Evolutionary conservation across 352 stramenopile genomes (phyloP), one percentile per base, ranked within the genome.

Genomic region (Peronospora destructor): DNA sequence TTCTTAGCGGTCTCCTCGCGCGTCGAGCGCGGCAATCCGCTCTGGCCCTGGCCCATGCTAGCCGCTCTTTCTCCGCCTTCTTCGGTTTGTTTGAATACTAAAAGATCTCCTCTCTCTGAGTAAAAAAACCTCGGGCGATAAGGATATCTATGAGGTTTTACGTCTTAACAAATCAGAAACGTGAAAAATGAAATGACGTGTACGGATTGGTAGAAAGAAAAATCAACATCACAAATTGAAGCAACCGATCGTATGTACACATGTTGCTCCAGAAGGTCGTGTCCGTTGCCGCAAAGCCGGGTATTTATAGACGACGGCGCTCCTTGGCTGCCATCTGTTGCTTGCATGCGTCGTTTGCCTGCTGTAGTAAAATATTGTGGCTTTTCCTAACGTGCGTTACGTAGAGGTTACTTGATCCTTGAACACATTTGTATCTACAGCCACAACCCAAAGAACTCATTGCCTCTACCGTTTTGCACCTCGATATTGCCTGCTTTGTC

Each of bases 1-100:
- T 93, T 92, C 71, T 94, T 88, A 43, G 88, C 68, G 32, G 76
- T 76, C 48, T 87, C 82, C 21, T 91, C 81, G 42, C 75, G 76
- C 64, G 76, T 77, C 63, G 87, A 75, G 46, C 76, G 78, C 60
- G 79, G 81, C 47, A 92, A 63, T 38, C 81, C 81, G 61, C 84
- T 94, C 68, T 94, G 84, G 32, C 84, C 80, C 49, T 94, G 84
- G 8, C 84, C 84, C 84, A 94, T 94, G 25, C 28, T 71, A 13
- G 10, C 25, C 13, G 50, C 47, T 23, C 43, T 40, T 45, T 42
- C 39, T 56, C 43, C 41, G 26, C 14, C 35, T 14, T 13, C 3
- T 26, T 26, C 23, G 0, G 23, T 26, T 6, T 26, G 23, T 4
- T 26, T 26, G 2, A 42, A 44, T 14, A 34, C 38, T 5, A 32